phyloP scores from a whole-genome alignment of 148 eudicot species.

The Spergularia bocconei region DNA sequence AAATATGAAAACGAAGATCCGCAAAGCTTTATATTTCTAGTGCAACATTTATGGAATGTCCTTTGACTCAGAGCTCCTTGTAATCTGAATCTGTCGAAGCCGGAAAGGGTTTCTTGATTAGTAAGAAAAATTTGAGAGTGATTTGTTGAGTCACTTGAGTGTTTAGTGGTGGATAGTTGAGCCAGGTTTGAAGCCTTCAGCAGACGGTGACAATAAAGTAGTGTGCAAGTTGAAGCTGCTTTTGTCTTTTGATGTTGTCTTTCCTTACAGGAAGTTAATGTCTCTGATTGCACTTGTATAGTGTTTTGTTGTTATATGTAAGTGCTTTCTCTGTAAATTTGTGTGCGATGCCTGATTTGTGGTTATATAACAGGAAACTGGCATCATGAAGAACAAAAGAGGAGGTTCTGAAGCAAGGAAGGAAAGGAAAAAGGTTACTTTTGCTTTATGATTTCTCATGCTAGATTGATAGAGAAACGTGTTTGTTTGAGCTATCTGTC shows the following conservation, averaged over 20 bases:
- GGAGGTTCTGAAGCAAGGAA: slow-evolving; percentile 37
- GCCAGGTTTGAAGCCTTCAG: background rate
- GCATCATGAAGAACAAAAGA: slow-evolving; percentile 24
- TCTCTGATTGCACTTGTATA: background rate
- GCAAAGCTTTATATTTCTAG: background rate
- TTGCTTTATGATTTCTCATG: slow-evolving; percentile 13
- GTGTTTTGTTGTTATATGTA: background rate
- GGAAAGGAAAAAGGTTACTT: slow-evolving; percentile 69
- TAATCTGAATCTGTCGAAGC: background rate
- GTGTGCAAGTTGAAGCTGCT: background rate
- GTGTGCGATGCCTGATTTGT: slow-evolving; percentile 1
- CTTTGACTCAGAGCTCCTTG: background rate
- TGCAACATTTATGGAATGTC: background rate
- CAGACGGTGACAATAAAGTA: background rate
- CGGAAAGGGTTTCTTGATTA: background rate
- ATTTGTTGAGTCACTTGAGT: no score
- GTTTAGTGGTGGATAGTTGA: no score
- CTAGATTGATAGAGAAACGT: slow-evolving; percentile 1
- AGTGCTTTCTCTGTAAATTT: background rate
- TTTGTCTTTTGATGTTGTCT: background rate
- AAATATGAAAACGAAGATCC: background rate
- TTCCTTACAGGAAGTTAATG: background rate
- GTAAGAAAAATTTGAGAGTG: background rate
- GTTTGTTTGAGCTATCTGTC: slow-evolving; percentile 7
- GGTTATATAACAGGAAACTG: slow-evolving; percentile 40